Percentiles rank a stretch among this genome's conserved stretches.
Conservation (phyloP, 148 eudicot species). For the Vaccinium corymbosum region DNA sequence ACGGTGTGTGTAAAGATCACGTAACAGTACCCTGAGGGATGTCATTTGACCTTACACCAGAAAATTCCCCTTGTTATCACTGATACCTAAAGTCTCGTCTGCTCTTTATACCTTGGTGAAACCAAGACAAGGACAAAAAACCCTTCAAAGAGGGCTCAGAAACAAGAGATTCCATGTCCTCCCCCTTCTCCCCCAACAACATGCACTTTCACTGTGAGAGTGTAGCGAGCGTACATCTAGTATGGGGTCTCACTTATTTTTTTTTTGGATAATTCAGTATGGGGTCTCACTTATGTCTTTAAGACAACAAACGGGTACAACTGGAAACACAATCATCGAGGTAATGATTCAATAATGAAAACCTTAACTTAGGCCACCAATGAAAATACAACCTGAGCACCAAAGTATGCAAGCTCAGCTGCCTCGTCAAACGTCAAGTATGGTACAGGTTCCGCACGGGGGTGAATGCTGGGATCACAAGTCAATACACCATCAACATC, state of each 20-base stretch:
- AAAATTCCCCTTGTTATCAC: neutral
- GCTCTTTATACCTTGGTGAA: neutral
- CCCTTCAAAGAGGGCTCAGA: neutral
- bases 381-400: conserved; percentile 64
- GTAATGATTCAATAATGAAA: conserved; percentile 7
- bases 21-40: neutral
- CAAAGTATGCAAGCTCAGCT: conserved; percentile 96
- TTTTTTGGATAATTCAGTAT: too few species aligned
- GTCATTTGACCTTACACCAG: neutral
- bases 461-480: conserved; percentile 73
- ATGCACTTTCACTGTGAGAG: neutral
- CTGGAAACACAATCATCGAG: neutral
- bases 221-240: neutral
- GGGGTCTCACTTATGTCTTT: too few species aligned
- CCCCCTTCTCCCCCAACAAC: neutral
- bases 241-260: too few species aligned
- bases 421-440: conserved; percentile 85
- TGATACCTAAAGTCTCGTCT: neutral
- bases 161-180: neutral
- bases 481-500: conserved; percentile 95
- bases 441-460: conserved; percentile 72
- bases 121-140: neutral
- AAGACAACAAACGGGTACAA: neutral
- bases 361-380: neutral
- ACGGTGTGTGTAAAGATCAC: neutral